Conservation (phyloP, 106 monocot species). For the Hemerocallis citrina region DNA sequence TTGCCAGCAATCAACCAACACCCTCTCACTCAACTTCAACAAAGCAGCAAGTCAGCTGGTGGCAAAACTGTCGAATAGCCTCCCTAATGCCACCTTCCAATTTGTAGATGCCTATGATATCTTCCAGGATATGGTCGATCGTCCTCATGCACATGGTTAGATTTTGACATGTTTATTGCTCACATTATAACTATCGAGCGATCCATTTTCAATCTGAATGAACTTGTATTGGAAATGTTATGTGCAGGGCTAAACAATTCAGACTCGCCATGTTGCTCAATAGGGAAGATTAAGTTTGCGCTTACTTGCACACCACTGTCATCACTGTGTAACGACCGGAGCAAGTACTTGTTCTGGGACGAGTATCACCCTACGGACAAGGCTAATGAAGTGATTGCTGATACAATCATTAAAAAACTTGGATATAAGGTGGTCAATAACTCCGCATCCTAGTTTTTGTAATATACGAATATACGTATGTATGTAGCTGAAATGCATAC, state of each 20-base stretch:
- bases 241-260: slow-evolving; percentile 68
- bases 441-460: too few species aligned
- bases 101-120: slow-evolving; percentile 62
- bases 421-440: too few species aligned
- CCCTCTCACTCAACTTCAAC: slow-evolving; percentile 57
- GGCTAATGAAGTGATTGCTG: slow-evolving; percentile 69
- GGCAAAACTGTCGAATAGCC: slow-evolving; percentile 20
- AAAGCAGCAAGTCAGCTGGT: slow-evolving; percentile 21
- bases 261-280: slow-evolving; percentile 50
- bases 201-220: not conserved
- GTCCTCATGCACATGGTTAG: slow-evolving; percentile 42
- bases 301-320: slow-evolving; percentile 71
- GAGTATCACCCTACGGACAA: slow-evolving; percentile 81
- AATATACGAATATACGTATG: too few species aligned
- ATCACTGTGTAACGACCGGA: slow-evolving; percentile 53
- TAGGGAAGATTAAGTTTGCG: slow-evolving; percentile 48
- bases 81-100: slow-evolving; percentile 48
- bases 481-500: too few species aligned
- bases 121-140: slow-evolving; percentile 53
- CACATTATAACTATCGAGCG: too few species aligned
- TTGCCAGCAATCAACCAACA: slow-evolving; percentile 58
- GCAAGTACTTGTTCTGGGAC: slow-evolving; percentile 83
- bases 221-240: too few species aligned
- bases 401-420: slow-evolving; percentile 38
- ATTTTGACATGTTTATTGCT: too few species aligned